A percentile compares a stretch with the other conserved stretches of the same genome.
phyloP scores from a whole-genome alignment of 164 flowering plant genomes.

The Cinnamomum chago region DNA sequence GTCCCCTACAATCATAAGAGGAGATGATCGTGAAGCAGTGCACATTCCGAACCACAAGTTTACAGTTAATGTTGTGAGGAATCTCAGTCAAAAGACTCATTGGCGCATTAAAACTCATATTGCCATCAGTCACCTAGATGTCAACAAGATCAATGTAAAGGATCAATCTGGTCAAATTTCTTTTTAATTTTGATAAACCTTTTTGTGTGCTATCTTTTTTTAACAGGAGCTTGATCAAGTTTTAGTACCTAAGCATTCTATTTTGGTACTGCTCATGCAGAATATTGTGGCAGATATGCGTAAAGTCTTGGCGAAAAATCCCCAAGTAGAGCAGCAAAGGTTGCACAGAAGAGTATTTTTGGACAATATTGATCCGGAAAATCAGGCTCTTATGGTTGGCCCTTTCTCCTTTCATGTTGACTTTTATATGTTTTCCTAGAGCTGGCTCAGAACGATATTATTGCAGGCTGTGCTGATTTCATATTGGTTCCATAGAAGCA shows the following conservation, averaged over 20 bases:
- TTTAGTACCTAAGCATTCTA: background rate
- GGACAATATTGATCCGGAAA: slow-evolving; percentile 72
- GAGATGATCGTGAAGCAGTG: slow-evolving; percentile 96
- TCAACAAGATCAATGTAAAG: slow-evolving; percentile 82
- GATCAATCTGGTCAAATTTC: slow-evolving; percentile 1
- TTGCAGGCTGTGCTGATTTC: background rate
- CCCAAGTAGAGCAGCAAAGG: slow-evolving; percentile 93
- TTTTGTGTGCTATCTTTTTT: background rate
- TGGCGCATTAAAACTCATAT: slow-evolving; percentile 96
- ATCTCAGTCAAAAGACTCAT: slow-evolving; percentile 93
- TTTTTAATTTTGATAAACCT: background rate
- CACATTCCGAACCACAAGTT: slow-evolving; percentile 98
- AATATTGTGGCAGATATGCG: slow-evolving; percentile 97
- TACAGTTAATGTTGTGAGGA: slow-evolving; percentile 87
- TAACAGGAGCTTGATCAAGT: background rate
- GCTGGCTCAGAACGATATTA: background rate
- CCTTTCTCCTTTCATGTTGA: background rate
- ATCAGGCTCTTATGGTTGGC: slow-evolving; percentile 85
- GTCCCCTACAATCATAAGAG: slow-evolving; percentile 96
- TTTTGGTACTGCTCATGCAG: slow-evolving; percentile 32
- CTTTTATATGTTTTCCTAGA: background rate
- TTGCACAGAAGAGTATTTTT: slow-evolving; percentile 91
- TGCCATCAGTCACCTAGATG: slow-evolving; percentile 94
- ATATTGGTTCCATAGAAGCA: too few relatives aligned
- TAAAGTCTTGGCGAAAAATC: slow-evolving; percentile 90